Percentiles rank a stretch among this genome's conserved stretches.
Evolutionary conservation across 75 land plant genomes (phyloP).

Genomic region (Pinus tabuliformis): DNA sequence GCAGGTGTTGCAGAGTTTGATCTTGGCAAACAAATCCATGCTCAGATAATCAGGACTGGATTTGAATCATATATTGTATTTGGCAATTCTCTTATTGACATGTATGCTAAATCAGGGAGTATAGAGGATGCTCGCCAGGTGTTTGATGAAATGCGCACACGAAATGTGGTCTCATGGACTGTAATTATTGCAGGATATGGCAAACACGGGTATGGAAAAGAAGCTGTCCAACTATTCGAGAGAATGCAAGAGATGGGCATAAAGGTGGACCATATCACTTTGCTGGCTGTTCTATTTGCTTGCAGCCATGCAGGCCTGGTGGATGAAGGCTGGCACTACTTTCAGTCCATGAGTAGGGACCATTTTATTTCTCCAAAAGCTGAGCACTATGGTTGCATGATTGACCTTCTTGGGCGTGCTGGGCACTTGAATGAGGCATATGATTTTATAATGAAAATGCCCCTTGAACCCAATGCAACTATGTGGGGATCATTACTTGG

Average conservation of each 20-base stretch:
- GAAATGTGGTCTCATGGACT: conserved; percentile 33
- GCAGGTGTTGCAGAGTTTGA: conserved; percentile 42
- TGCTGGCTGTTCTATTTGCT: conserved; percentile 29
- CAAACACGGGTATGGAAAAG: conserved; percentile 21
- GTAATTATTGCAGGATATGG: conserved; percentile 36
- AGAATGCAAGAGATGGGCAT: conserved; percentile 19
- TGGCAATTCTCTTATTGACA: conserved; percentile 53
- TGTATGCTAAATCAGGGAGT: conserved; percentile 66
- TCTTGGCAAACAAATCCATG: conserved; percentile 37
- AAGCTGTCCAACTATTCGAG: conserved; percentile 23
- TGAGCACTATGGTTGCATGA: conserved; percentile 39
- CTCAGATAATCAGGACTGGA: conserved; percentile 35
- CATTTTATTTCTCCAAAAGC: conserved; percentile 15
- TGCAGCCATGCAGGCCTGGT: conserved; percentile 49
- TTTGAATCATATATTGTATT: conserved; percentile 34
- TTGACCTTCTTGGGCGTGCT: conserved; percentile 39
- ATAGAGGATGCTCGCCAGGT: conserved; percentile 19
- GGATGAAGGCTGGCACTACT: conserved; percentile 26
- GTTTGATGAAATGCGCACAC: conserved; percentile 15
- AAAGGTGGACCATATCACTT: conserved; percentile 25
- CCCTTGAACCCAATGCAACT: conserved; percentile 6
- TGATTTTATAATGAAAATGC: conserved; percentile 8
- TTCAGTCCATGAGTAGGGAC: conserved; percentile 20
- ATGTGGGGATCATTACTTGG: conserved; percentile 39
- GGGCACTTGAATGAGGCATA: conserved; percentile 32